Evolutionary conservation across 208 protist species (phyloP).

Genomic region (Trypanosoma theileri): DNA sequence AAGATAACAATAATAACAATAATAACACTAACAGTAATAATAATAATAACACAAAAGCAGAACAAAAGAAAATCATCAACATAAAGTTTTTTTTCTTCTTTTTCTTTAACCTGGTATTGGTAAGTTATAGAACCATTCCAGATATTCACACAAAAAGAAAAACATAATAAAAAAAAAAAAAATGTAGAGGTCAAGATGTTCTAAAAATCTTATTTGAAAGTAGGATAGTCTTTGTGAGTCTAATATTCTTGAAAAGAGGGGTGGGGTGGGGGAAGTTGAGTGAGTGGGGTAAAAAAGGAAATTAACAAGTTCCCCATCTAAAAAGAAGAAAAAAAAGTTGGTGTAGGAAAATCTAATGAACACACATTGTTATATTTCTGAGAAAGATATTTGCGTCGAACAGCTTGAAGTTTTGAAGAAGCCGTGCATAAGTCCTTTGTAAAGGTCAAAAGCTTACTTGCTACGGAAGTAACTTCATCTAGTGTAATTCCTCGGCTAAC

Average conservation of each 20-base stretch:
- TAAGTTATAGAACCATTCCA: not conserved
- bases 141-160: constrained; percentile 17
- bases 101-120: not conserved
- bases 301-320: constrained; percentile 11
- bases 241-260: not conserved
- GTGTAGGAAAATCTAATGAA: constrained; percentile 50
- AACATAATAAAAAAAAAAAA: constrained; percentile 24
- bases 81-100: not conserved
- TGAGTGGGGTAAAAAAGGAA: constrained; percentile 9
- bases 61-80: constrained; percentile 10
- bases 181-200: constrained; percentile 1
- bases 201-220: constrained; percentile 13
- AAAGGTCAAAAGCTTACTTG: constrained; percentile 53
- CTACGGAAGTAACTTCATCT: constrained; percentile 40
- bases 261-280: not conserved
- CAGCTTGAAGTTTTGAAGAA: constrained; percentile 61
- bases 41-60: constrained; percentile 1
- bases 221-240: constrained; percentile 4
- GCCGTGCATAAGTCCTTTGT: constrained; percentile 49
- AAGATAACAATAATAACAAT: not conserved
- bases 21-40: constrained; percentile 5
- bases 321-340: constrained; percentile 21
- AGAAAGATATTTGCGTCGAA: constrained; percentile 64
- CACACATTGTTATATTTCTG: constrained; percentile 44
- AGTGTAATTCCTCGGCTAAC: constrained; percentile 45